These are phyloP conservation scores for Macrotyloma uniflorum DNA, from an alignment of 306 rosid species.

Conservation along the genomic window DNA sequence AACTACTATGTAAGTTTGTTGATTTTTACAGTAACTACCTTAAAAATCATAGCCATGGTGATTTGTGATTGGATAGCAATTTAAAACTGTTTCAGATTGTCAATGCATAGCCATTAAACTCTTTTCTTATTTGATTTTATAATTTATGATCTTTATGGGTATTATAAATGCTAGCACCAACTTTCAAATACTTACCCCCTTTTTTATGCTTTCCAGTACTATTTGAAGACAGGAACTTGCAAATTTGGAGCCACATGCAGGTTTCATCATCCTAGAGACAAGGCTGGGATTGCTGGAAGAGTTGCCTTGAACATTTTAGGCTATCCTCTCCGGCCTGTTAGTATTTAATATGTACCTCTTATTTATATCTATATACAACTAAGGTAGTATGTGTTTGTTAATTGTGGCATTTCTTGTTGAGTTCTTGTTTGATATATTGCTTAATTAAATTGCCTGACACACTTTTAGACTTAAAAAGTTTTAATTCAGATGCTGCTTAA, in stretches of 20 bases:
- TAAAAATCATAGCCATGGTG: too few relatives aligned
- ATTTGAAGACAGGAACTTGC: slow-evolving; percentile 94
- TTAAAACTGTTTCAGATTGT: too few relatives aligned
- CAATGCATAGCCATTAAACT: too few relatives aligned
- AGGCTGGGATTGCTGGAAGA: slow-evolving; percentile 94
- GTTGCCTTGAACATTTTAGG: slow-evolving; percentile 88
- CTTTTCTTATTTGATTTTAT: neutral
- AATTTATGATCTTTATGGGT: neutral
- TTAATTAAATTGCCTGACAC: slow-evolving; percentile 10
- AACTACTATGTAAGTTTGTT: too few relatives aligned
- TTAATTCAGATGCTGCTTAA: neutral
- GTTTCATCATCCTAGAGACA: slow-evolving; percentile 97
- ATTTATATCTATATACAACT: slow-evolving; percentile 19
- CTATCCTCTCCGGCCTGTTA: slow-evolving; percentile 95
- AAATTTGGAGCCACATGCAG: slow-evolving; percentile 99
- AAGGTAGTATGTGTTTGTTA: slow-evolving; percentile 16
- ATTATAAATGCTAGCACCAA: slow-evolving; percentile 21
- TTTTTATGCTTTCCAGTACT: slow-evolving; percentile 70
- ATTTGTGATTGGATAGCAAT: too few relatives aligned
- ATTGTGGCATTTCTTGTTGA: slow-evolving; percentile 29
- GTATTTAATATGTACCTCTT: slow-evolving; percentile 44
- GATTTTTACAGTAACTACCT: too few relatives aligned
- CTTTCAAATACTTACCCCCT: slow-evolving; percentile 26
- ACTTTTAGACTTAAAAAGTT: slow-evolving; percentile 12
- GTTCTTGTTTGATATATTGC: slow-evolving; percentile 22